Conservation (phyloP, 495 filamentous ascomycete species). For the Penicillium flavigenum region DNA sequence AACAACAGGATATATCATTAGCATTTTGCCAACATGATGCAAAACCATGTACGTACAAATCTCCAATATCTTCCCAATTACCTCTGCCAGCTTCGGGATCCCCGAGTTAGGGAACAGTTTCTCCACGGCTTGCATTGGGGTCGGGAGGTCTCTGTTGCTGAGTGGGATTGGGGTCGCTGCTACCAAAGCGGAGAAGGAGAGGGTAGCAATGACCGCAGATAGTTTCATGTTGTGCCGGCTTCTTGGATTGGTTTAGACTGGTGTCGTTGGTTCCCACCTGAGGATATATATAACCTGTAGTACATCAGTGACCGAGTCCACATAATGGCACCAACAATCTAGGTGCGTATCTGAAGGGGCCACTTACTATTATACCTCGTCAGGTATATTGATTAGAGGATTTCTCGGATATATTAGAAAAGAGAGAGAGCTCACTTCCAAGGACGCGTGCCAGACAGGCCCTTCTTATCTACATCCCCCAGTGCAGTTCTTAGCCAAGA, state of each 20-base stretch:
- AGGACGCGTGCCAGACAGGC: too few relatives aligned
- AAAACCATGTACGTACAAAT: background rate
- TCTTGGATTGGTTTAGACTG: background rate
- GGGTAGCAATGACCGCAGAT: slow-evolving; percentile 16
- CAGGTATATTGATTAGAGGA: too few relatives aligned
- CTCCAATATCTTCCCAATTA: slow-evolving; percentile 11
- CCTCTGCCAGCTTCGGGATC: slow-evolving; percentile 13
- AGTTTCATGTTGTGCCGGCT: slow-evolving; percentile 15
- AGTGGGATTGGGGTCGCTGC: slow-evolving; percentile 15
- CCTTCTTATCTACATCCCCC: too few relatives aligned
- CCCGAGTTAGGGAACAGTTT: slow-evolving; percentile 21
- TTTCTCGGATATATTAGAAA: background rate
- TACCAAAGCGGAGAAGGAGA: slow-evolving; percentile 15
- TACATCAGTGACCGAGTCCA: background rate
- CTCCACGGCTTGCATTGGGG: slow-evolving; percentile 17
- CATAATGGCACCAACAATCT: background rate
- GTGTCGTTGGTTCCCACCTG: background rate
- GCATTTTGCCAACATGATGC: background rate
- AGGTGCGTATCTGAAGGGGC: background rate
- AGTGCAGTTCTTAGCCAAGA: too few relatives aligned
- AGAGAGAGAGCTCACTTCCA: background rate
- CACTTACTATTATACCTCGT: background rate
- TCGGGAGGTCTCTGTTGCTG: slow-evolving; percentile 12
- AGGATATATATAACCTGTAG: background rate
- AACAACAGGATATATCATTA: background rate